Conservation (phyloP, 1,139 yeast species). For the Protomyces lactucae-debilis region DNA sequence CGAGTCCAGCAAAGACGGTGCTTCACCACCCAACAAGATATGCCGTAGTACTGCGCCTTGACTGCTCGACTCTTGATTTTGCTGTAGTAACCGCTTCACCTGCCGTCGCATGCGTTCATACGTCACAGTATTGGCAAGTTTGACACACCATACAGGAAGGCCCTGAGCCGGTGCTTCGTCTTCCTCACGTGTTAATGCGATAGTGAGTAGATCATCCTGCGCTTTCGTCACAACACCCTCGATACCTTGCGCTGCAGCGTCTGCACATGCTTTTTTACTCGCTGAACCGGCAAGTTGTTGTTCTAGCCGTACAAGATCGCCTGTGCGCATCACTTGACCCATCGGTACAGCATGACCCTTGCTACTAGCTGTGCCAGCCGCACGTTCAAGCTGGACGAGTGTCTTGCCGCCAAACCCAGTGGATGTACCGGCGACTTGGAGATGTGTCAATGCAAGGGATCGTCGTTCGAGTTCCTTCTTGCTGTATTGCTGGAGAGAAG, state of each 20-base stretch:
- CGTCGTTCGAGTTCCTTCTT: slow-evolving; percentile 19
- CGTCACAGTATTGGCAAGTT: slow-evolving; percentile 42
- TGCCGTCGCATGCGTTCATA: slow-evolving; percentile 70
- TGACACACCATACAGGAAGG: slow-evolving; percentile 42
- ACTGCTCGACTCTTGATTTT: slow-evolving; percentile 31
- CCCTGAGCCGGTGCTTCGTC: slow-evolving; percentile 37
- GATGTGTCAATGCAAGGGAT: slow-evolving; percentile 26
- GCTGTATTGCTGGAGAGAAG: slow-evolving; percentile 1
- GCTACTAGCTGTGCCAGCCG: not conserved
- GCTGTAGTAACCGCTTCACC: slow-evolving; percentile 58
- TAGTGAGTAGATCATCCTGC: slow-evolving; percentile 46
- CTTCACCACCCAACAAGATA: not conserved
- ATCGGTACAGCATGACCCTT: not conserved
- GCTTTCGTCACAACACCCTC: slow-evolving; percentile 62
- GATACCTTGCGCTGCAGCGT: slow-evolving; percentile 32
- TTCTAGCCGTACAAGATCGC: slow-evolving; percentile 27
- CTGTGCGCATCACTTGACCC: slow-evolving; percentile 16
- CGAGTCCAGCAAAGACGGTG: not conserved
- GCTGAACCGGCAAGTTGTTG: slow-evolving; percentile 17
- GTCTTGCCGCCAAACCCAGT: slow-evolving; percentile 29
- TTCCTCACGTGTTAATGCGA: slow-evolving; percentile 58
- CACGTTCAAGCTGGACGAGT: slow-evolving; percentile 13
- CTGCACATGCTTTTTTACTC: not conserved
- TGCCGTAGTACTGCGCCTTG: slow-evolving; percentile 31
- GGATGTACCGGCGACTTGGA: slow-evolving; percentile 10